Evolutionary conservation across 2,329 filamentous ascomycete species (phyloP).

Genomic region (Paracoccidioides lutzii): DNA sequence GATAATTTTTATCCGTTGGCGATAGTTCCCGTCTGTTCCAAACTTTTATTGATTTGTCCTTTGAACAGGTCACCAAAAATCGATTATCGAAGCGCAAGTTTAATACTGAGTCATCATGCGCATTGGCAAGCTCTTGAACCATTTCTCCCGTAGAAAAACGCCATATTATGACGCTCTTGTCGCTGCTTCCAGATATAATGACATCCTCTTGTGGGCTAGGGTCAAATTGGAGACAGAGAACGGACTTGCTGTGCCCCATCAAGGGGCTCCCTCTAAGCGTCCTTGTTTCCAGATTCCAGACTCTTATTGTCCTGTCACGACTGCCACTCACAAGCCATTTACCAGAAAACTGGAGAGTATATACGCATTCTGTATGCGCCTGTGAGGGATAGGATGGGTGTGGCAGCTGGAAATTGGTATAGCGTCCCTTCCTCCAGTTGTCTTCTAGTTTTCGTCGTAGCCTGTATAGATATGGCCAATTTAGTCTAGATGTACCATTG

Average conservation of each 20-base stretch:
- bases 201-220: conserved; percentile 75
- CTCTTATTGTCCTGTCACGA: conserved; percentile 70
- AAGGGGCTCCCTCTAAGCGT: conserved; percentile 65
- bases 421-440: conserved; percentile 80
- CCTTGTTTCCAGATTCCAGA: conserved; percentile 79
- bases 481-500: conserved; percentile 45
- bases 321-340: conserved; percentile 88
- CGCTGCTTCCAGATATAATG: conserved; percentile 90
- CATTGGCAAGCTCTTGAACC: conserved; percentile 60
- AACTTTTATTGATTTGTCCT: conserved; percentile 92
- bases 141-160: conserved; percentile 79
- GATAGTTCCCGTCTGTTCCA: conserved; percentile 69
- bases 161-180: conserved; percentile 84
- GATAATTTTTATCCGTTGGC: conserved; percentile 33
- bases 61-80: conserved; percentile 90
- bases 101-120: conserved; percentile 80
- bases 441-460: conserved; percentile 73
- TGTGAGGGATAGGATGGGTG: conserved; percentile 69
- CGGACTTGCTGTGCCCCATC: conserved; percentile 66
- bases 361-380: conserved; percentile 84
- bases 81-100: conserved; percentile 87
- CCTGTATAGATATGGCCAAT: conserved; percentile 89
- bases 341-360: conserved; percentile 78
- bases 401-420: conserved; percentile 76
- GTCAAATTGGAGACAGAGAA: conserved; percentile 91